A percentile compares a stretch with the other conserved stretches of the same genome.
phyloP scores from a whole-genome alignment of 345 rosid genomes.

The Kandelia obovata region DNA sequence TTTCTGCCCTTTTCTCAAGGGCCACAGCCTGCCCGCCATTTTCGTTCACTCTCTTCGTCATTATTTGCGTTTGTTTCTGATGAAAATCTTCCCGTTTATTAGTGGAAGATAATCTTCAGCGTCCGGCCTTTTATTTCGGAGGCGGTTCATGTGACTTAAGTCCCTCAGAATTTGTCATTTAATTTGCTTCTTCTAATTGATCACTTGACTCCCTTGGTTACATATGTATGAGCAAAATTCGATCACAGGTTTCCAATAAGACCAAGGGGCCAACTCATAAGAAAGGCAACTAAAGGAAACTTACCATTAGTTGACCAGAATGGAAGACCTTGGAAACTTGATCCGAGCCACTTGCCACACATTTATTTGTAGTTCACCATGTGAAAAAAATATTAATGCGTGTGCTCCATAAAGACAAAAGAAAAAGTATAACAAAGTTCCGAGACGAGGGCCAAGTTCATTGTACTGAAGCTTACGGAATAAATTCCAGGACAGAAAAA shows the following conservation, averaged over 20 bases:
- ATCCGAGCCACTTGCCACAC: background rate
- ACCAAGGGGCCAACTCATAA: conserved; percentile 33
- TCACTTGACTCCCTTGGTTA: too few species aligned
- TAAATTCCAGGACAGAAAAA: background rate
- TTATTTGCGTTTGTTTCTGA: background rate
- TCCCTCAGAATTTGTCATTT: too few species aligned
- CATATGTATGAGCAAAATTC: too few species aligned
- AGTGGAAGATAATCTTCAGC: too few species aligned
- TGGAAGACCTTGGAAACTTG: background rate
- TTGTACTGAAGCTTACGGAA: background rate
- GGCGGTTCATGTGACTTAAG: too few species aligned
- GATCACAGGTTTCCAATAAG: conserved; percentile 8
- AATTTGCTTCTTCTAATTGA: too few species aligned
- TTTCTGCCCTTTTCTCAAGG: background rate
- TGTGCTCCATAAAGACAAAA: background rate
- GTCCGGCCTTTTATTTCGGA: too few species aligned
- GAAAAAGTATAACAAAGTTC: background rate
- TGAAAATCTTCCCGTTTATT: too few species aligned
- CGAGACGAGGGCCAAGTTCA: background rate
- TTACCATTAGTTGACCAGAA: background rate
- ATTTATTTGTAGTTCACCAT: too few species aligned
- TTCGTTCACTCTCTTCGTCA: background rate
- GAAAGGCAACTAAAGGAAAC: background rate
- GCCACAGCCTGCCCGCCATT: conserved; percentile 3
- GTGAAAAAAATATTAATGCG: too few species aligned